Percentiles rank a stretch among this genome's conserved stretches.
Evolutionary conservation across 495 filamentous ascomycete genomes (phyloP).

Genomic region (Podospora bellae-mahoneyi): DNA sequence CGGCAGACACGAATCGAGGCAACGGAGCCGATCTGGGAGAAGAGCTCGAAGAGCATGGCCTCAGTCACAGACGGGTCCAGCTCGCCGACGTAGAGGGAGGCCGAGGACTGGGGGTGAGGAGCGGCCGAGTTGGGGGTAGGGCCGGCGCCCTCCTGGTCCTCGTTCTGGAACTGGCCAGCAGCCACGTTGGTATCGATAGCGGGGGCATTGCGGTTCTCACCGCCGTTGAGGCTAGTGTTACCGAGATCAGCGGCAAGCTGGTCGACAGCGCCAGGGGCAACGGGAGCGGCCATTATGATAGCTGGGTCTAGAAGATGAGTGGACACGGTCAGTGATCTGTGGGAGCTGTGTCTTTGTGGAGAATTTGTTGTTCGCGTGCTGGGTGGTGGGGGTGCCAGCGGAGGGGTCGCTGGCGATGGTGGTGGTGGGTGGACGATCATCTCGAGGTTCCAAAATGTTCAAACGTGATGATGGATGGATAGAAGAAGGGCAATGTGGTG

Average conservation of each 20-base stretch:
- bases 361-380: too few species aligned
- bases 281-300: conserved; percentile 59
- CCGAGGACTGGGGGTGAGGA: conserved; percentile 77
- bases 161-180: conserved; percentile 45
- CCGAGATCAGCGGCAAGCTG: conserved; percentile 64
- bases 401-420: too few species aligned
- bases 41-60: conserved; percentile 99
- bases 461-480: too few species aligned
- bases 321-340: not conserved
- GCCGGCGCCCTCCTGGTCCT: conserved; percentile 56
- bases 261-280: conserved; percentile 62
- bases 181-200: conserved; percentile 65
- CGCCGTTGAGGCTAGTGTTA: conserved; percentile 58
- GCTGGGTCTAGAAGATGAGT: conserved; percentile 8
- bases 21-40: conserved; percentile 98
- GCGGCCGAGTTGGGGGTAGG: conserved; percentile 70
- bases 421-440: too few species aligned
- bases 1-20: conserved; percentile 99
- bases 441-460: too few species aligned
- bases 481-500: too few species aligned
- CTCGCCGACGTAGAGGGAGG: conserved; percentile 98
- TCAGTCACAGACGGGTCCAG: conserved; percentile 96
- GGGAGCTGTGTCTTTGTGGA: too few species aligned
- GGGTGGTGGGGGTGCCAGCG: too few species aligned
- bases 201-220: conserved; percentile 56